Conservation (phyloP, 345 rosid species). For the Rhizophora mangle region DNA sequence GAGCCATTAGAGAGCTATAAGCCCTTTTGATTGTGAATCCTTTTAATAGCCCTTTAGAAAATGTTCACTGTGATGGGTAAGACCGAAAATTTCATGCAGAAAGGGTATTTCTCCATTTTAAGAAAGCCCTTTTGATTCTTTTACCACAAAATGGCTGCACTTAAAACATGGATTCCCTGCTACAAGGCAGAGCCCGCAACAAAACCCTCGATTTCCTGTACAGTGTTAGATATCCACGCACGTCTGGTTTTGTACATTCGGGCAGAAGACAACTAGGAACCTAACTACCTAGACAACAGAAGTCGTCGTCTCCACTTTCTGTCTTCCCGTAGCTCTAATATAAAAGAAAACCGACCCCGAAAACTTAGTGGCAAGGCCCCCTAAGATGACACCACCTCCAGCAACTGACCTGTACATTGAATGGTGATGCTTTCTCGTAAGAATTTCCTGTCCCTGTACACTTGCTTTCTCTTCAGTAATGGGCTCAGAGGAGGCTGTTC, state of each 20-base stretch:
- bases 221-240: not conserved
- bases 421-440: constrained; percentile 35
- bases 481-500: constrained; percentile 18
- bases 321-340: constrained; percentile 65
- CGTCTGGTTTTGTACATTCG: not conserved
- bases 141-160: not conserved
- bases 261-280: not conserved
- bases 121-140: not conserved
- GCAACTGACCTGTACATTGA: constrained; percentile 62
- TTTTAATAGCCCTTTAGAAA: no score
- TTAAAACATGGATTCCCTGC: no score
- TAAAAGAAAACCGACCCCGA: constrained; percentile 65
- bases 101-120: no score
- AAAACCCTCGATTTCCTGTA: no score
- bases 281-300: not conserved
- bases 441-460: constrained; percentile 20
- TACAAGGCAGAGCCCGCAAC: no score
- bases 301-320: constrained; percentile 22
- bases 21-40: no score
- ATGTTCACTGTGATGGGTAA: no score
- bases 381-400: constrained; percentile 78
- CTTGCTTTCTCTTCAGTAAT: constrained; percentile 19
- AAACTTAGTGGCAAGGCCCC: constrained; percentile 36
- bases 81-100: no score
- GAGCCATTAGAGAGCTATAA: no score